Evolutionary conservation across 768 basidiomycete genomes (phyloP), one percentile per base, ranked within the genome.

Genomic region (Lactifluus hygrophoroides): DNA sequence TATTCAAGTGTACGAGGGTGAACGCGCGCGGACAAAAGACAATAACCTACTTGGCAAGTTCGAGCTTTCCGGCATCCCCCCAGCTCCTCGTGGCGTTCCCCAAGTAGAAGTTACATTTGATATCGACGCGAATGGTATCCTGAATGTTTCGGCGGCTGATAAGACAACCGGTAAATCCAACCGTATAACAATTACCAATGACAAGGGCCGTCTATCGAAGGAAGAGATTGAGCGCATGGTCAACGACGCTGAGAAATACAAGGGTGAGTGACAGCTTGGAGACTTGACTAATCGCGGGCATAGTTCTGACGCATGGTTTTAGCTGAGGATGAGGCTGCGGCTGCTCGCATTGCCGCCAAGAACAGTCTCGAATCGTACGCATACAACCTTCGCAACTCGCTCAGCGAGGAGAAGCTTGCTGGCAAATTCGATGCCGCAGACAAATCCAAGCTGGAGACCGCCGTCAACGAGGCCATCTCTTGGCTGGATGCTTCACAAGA

Each of bases 141-240:
- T 95, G 69, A 96, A 95, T 74, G 95, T 98, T 64, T 91, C 91
- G 44, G 94, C 95, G 4, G 77, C 86, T 42, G 94, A 97, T 76
- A 96, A 95, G 81, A 94, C 92, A 11, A 96, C 94, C 56, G 94
- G 94, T 66, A 96, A 97, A 77, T 92, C 90, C 55, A 90, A 85
- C 73, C 87, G 89, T 62, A 92, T 92, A 70, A 94, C 91, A 60
- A 94, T 94, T 74, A 93, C 88, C 67, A 93, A 93, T 72, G 94
- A 96, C 79, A 94, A 97, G 78, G 93, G 94, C 44, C 92, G 94
- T 73, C 76, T 98, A 65, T 93, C 90, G 63, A 91, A 95, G 77
- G 94, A 97, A 73, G 94, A 97, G 70, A 97, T 97, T 62, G 94
- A 98, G 73, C 89, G 93, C 71, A 98, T 98, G 94, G 91, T 97